Percentiles rank a stretch among this genome's conserved stretches.
These are phyloP conservation scores for Piloderma croceum DNA, from an alignment of 768 basidiomycete genomes.

Conservation along the genomic window DNA sequence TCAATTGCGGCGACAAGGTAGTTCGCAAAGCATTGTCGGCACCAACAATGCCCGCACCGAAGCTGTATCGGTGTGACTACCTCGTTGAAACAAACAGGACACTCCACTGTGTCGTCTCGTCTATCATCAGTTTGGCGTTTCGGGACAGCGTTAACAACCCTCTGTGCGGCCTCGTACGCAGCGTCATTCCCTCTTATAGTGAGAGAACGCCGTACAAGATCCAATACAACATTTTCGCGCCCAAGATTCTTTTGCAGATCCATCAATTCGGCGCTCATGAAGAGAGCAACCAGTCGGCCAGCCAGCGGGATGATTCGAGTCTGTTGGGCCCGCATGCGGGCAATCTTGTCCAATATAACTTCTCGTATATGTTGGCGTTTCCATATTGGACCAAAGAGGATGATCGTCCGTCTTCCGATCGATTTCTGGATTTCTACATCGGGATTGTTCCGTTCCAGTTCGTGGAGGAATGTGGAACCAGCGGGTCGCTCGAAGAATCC, in stretches of 20 bases:
- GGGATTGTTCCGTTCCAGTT: slow-evolving; percentile 33
- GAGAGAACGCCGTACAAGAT: slow-evolving; percentile 39
- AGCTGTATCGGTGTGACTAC: slow-evolving; percentile 47
- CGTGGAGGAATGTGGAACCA: slow-evolving; percentile 41
- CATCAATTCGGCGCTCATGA: slow-evolving; percentile 42
- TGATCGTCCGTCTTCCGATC: slow-evolving; percentile 36
- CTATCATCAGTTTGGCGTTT: slow-evolving; percentile 22
- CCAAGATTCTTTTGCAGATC: slow-evolving; percentile 48
- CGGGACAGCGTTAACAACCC: slow-evolving; percentile 29
- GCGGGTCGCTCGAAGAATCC: slow-evolving; percentile 44
- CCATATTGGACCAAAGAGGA: slow-evolving; percentile 47
- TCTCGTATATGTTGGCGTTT: slow-evolving; percentile 36
- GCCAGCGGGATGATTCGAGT: slow-evolving; percentile 42
- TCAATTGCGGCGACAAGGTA: slow-evolving; percentile 57
- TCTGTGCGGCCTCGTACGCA: slow-evolving; percentile 38
- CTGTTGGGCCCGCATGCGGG: slow-evolving; percentile 35
- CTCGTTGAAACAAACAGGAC: slow-evolving; percentile 68
- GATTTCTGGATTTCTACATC: slow-evolving; percentile 43
- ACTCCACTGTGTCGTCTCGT: slow-evolving; percentile 26
- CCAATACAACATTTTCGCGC: slow-evolving; percentile 48
- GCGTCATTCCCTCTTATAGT: slow-evolving; percentile 51
- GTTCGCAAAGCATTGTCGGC: slow-evolving; percentile 51
- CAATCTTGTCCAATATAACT: slow-evolving; percentile 43
- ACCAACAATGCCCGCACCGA: slow-evolving; percentile 65
- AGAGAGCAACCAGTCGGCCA: slow-evolving; percentile 38